Conservation (phyloP, 164 flowering plant genomes). For the Litsea cubeba region DNA sequence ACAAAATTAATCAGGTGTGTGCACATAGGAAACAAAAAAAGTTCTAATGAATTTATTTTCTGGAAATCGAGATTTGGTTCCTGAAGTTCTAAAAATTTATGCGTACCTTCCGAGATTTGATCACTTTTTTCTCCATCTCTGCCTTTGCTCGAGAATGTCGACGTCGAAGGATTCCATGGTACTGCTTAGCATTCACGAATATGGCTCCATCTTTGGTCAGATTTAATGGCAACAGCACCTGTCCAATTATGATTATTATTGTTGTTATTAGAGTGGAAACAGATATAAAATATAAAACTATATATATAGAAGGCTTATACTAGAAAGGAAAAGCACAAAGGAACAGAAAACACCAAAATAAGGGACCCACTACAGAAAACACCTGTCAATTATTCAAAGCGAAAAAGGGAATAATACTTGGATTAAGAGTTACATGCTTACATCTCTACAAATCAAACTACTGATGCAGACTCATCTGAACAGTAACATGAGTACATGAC, state of each 20-base stretch:
- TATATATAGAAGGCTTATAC: too few relatives aligned
- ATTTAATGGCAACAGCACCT: constrained; percentile 66
- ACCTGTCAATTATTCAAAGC: constrained; percentile 36
- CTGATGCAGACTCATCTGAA: too few relatives aligned
- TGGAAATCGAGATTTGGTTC: background rate
- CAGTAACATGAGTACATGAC: too few relatives aligned
- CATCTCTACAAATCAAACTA: background rate
- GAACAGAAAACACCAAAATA: too few relatives aligned
- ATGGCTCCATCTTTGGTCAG: constrained; percentile 62
- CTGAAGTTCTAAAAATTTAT: background rate
- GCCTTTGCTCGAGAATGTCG: constrained; percentile 80
- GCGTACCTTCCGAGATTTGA: constrained; percentile 59
- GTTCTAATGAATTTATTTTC: too few relatives aligned
- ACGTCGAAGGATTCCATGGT: constrained; percentile 79
- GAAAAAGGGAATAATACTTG: background rate
- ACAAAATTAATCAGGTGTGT: too few relatives aligned
- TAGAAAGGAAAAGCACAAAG: too few relatives aligned
- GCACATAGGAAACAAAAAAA: too few relatives aligned
- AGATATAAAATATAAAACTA: too few relatives aligned
- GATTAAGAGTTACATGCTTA: background rate
- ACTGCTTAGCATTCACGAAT: constrained; percentile 88
- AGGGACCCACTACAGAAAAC: too few relatives aligned
- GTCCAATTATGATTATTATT: too few relatives aligned
- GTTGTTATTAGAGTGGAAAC: too few relatives aligned
- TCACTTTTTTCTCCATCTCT: constrained; percentile 42